Evolutionary conservation across 2,329 filamentous ascomycete species (phyloP).

Genomic region (Neophaeococcomyces mojaviensis): DNA sequence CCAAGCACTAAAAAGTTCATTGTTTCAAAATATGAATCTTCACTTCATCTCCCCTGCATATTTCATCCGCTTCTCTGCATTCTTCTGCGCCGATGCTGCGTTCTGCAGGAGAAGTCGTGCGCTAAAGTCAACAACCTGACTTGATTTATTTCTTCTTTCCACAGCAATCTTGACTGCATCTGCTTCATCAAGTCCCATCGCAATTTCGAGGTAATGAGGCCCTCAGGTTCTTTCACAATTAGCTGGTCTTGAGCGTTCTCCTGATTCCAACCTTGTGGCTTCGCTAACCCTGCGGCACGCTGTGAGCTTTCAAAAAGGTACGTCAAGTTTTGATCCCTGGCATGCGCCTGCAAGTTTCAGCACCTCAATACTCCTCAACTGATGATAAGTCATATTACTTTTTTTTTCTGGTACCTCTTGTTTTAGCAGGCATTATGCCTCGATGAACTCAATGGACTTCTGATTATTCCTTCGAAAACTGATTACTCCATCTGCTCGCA

Average conservation of each 20-base stretch:
- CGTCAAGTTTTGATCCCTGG: background rate
- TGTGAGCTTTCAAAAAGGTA: conserved; percentile 6
- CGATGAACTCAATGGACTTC: conserved; percentile 85
- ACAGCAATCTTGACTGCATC: conserved; percentile 3
- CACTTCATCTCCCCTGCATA: conserved; percentile 8
- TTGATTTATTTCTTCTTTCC: background rate
- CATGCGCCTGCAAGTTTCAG: too few relatives aligned
- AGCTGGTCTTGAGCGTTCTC: background rate
- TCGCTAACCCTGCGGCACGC: background rate
- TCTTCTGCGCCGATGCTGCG: conserved; percentile 1
- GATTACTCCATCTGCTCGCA: too few relatives aligned
- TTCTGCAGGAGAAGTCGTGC: conserved; percentile 5
- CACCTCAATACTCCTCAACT: conserved; percentile 35
- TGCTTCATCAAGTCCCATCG: background rate
- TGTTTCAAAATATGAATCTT: background rate
- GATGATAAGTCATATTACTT: conserved; percentile 60
- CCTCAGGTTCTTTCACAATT: background rate
- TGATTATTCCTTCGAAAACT: conserved; percentile 43
- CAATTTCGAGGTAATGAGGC: background rate
- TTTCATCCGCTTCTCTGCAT: conserved; percentile 2
- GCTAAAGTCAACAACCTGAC: background rate
- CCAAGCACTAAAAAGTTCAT: background rate
- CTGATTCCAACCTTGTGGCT: background rate
- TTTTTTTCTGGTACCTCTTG: conserved; percentile 97
- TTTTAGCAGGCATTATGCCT: conserved; percentile 57